Conservation (phyloP, 371 early-diverging fungal species). For the Dichotomocladium elegans region DNA sequence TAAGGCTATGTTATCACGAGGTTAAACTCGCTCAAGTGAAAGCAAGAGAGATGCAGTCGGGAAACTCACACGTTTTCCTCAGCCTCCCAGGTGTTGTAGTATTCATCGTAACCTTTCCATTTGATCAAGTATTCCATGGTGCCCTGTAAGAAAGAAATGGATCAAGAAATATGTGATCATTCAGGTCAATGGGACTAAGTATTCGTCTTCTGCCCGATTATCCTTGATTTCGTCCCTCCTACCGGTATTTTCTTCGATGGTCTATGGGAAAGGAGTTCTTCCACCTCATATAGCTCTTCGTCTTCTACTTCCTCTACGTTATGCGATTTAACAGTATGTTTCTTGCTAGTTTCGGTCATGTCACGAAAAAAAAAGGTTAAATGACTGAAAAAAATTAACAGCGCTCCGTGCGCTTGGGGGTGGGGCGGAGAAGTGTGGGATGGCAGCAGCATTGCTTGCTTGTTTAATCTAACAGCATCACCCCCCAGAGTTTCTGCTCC, state of each 20-base stretch:
- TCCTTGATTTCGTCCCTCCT: neutral
- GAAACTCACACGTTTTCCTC: constrained; percentile 23
- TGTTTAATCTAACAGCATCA: too few relatives aligned
- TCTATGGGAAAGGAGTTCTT: constrained; percentile 15
- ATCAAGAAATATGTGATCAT: neutral
- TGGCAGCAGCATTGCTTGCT: neutral
- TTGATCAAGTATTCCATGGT: constrained; percentile 25
- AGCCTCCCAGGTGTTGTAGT: constrained; percentile 27
- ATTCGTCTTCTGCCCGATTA: neutral
- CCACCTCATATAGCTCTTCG: constrained; percentile 27
- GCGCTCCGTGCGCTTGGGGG: neutral
- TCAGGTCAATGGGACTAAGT: neutral
- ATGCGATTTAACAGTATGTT: too few relatives aligned
- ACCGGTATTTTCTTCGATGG: constrained; percentile 4
- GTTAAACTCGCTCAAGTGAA: neutral
- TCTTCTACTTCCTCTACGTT: neutral
- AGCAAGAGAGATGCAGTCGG: neutral
- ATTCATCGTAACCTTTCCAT: constrained; percentile 27
- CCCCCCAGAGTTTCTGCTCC: too few relatives aligned
- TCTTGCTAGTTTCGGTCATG: too few relatives aligned
- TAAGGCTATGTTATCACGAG: neutral
- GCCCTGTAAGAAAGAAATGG: neutral
- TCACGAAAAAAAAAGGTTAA: neutral
- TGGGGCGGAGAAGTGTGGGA: neutral
- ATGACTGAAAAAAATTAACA: neutral